Evolutionary conservation across 2,329 filamentous ascomycete genomes (phyloP), one percentile per base, ranked within the genome.

Genomic region (Pochonia chlamydosporia): DNA sequence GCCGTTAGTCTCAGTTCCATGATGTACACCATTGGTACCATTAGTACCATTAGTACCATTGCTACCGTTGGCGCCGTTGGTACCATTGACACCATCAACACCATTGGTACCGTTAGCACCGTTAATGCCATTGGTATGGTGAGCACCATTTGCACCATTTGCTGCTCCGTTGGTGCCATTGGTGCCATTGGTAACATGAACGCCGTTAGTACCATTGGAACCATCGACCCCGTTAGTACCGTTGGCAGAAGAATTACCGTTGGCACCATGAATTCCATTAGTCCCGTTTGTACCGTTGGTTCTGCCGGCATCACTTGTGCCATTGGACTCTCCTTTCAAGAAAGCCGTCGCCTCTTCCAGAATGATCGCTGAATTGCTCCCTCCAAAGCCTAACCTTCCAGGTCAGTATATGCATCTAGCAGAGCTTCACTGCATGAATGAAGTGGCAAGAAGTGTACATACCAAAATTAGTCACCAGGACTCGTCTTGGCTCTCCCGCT

Each of bases 381-480:
- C 55, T 23, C 57, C 56, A 16, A 60, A 56, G 21, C 47, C 47
- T 49, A 28, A 28, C 7, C 7, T 28, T 11, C 55, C 52, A 28
- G 26, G 26, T 28, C 7, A 28, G 26, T 13, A 28, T 28, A 8
- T 28, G 7, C 26, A 28, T 13, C 7, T 13, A 28, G 13, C n/a
- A n/a, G n/a, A n/a, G n/a, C n/a, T n/a, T n/a, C n/a, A n/a, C n/a
- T n/a, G n/a, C n/a, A n/a, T n/a, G n/a, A 13, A 7, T 13, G 26
- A 28, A 7, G 28, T 18, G 8, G 26, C 13, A 14, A 20, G 7
- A 14, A n/a, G 10, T 42, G 7, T 5, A 48, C 47, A 37, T 7
- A 54, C 56, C 53, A 44, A 59, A 60, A 25, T 59, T 59, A 8
- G 57, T 59, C 18, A 60, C 56, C 10, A 49, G n/a, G 9, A 51